Percentiles rank a stretch among this genome's conserved stretches.
phyloP scores from a whole-genome alignment of 805 yeast genomes.

The Jamesozyma lodderae region DNA sequence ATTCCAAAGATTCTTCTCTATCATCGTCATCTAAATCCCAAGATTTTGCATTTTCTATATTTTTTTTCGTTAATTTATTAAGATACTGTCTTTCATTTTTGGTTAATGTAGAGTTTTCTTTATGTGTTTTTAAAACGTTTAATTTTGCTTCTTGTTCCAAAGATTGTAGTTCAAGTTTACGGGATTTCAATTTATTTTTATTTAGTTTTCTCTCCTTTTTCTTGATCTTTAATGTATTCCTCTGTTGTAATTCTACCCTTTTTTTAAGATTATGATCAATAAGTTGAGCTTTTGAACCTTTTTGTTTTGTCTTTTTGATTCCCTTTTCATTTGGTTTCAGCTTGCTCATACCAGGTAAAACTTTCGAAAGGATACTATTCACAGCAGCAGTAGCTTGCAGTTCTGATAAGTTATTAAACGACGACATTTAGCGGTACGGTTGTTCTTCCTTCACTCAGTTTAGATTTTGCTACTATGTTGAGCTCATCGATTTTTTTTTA shows the following conservation, averaged over 20 bases:
- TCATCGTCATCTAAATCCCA: conserved; percentile 34
- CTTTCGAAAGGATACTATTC: conserved; percentile 32
- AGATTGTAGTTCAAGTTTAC: conserved; percentile 12
- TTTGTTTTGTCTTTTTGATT: conserved; percentile 4
- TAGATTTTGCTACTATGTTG: too few species aligned
- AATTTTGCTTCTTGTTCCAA: conserved; percentile 30
- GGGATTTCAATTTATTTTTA: conserved; percentile 22
- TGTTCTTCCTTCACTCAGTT: not conserved
- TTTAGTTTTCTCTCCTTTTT: conserved; percentile 29
- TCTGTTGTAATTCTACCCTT: conserved; percentile 27
- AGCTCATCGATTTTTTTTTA: too few species aligned
- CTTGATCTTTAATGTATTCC: conserved; percentile 29
- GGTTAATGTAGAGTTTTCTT: conserved; percentile 25
- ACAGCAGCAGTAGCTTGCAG: conserved; percentile 34
- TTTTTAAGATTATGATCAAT: conserved; percentile 32
- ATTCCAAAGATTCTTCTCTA: conserved; percentile 33
- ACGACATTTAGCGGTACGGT: conserved; percentile 1
- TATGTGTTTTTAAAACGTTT: conserved; percentile 29
- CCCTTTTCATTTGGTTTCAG: conserved; percentile 7
- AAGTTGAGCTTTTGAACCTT: conserved; percentile 32
- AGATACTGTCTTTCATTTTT: conserved; percentile 30
- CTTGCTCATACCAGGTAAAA: conserved; percentile 32
- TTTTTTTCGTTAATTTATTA: conserved; percentile 30
- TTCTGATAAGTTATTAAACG: conserved; percentile 24
- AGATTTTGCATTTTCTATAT: conserved; percentile 32